Base-by-base conservation (phyloP, 805 yeast species). In the Wickerhamomyces chaumierensis region DNA sequence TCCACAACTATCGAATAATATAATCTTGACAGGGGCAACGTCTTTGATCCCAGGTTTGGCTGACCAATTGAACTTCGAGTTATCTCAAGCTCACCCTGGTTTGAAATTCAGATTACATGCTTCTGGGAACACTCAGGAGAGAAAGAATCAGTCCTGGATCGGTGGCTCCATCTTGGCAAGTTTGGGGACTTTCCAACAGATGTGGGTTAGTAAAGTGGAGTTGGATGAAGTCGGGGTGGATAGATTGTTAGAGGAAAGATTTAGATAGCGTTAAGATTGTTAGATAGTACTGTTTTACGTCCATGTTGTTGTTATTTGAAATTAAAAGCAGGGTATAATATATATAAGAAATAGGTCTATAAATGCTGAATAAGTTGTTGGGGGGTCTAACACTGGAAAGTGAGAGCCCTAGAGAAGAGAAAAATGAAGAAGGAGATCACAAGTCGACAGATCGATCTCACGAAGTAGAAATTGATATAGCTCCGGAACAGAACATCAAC, bases 121-220 rank as follows among this genome's bases (percentile, higher is more conserved):
- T 3, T 74, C 81, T 6, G 96, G 96, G 34, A 78, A 77, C 51
- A 58, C 79, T 4, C 68, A 69, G 40, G 96, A 88, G 60, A 72
- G 96, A 53, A 73, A 75, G 46, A 81, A 73, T 53, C 82, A 86
- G 43, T 68, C 90, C 7, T 88, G 96, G 95, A 72, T 88, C 36
- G 96, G 96, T 34, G 96, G 95, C 7, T 79, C 90, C 46, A 87
- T 88, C 31, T 63, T 88, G 40, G 77, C 94, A 5, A 79, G 92
- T 38, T 68, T 88, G 49, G 96, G 96, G 27, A 84, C 95, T 3
- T 88, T 88, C 68, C 96, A 88, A 58, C 96, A 88, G 59, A 64
- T 83, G 62, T 88, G 96, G 96, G 95, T 88, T 2, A 81, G 88
- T 33, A 79, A 77, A 52, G 75, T 73, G 47, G 96, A 88, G 58